Percentiles rank a stretch among this genome's conserved stretches.
These are phyloP conservation scores for Tuber borchii DNA, from an alignment of 495 filamentous ascomycete genomes.

Conservation along the genomic window DNA sequence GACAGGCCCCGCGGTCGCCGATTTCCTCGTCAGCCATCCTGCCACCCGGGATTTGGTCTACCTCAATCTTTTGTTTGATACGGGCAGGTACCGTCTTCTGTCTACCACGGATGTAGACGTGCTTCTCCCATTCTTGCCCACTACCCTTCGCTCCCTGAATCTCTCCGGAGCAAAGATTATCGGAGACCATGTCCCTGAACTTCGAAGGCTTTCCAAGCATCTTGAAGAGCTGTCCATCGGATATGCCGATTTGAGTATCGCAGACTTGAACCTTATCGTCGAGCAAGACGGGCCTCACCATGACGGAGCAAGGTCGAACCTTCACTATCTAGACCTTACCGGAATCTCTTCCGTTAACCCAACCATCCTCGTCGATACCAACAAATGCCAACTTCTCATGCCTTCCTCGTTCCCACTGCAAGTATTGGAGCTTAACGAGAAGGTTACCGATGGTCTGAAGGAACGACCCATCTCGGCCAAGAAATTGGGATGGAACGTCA, in stretches of 20 bases:
- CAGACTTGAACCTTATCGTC: conserved; percentile 58
- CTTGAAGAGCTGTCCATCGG: conserved; percentile 73
- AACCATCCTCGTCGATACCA: conserved; percentile 51
- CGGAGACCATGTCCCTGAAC: conserved; percentile 55
- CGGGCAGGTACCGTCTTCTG: conserved; percentile 65
- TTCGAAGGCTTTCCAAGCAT: conserved; percentile 67
- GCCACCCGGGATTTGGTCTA: conserved; percentile 62
- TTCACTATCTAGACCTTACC: conserved; percentile 74
- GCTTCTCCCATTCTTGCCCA: conserved; percentile 62
- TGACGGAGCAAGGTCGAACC: conserved; percentile 54
- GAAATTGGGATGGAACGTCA: conserved; percentile 60
- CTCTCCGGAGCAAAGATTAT: conserved; percentile 68
- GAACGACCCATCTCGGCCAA: conserved; percentile 47
- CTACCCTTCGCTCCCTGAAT: conserved; percentile 66
- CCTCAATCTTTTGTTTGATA: conserved; percentile 69
- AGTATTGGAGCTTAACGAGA: conserved; percentile 71
- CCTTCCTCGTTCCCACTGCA: conserved; percentile 62
- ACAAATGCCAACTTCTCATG: conserved; percentile 55
- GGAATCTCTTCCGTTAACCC: conserved; percentile 54
- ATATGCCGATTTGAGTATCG: conserved; percentile 56
- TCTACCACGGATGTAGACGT: conserved; percentile 58
- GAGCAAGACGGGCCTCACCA: conserved; percentile 42
- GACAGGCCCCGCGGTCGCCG: conserved; percentile 58
- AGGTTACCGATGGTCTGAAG: conserved; percentile 58
- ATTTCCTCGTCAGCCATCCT: conserved; percentile 68